These are phyloP conservation scores for Alternaria sp. DNA, from an alignment of 2,329 filamentous ascomycete genomes.

Conservation along the genomic window DNA sequence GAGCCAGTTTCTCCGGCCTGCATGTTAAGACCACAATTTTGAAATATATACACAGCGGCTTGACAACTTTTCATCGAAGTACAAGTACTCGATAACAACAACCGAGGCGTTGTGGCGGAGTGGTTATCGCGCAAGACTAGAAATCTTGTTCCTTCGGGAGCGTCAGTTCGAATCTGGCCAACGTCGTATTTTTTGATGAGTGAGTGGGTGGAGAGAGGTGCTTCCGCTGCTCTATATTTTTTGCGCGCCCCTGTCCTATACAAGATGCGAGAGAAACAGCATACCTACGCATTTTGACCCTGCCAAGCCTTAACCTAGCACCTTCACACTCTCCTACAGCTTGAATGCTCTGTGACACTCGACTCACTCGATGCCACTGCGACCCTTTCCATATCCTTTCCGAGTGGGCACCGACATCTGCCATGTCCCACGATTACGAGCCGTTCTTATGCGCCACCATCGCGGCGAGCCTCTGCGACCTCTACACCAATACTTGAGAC, in stretches of 20 bases:
- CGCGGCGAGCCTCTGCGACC: conserved; percentile 9
- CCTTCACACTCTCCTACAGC: background rate
- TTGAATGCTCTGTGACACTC: background rate
- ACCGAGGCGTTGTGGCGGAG: conserved; percentile 50
- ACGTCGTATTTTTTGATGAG: conserved; percentile 45
- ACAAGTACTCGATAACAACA: conserved; percentile 5
- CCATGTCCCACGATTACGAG: conserved; percentile 70
- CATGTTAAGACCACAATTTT: too few relatives aligned
- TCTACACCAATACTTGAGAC: conserved; percentile 32
- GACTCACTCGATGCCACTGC: conserved; percentile 50
- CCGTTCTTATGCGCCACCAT: conserved; percentile 58
- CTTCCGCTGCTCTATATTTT: background rate
- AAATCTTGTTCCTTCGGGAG: conserved; percentile 56
- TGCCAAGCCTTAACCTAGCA: conserved; percentile 1
- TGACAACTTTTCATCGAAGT: conserved; percentile 5
- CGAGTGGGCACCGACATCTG: conserved; percentile 83
- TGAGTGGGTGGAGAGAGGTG: background rate
- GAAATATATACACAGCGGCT: too few relatives aligned
- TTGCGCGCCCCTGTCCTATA: background rate
- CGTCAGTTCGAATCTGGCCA: conserved; percentile 53
- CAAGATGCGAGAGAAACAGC: background rate
- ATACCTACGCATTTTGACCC: background rate
- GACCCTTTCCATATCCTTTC: conserved; percentile 71
- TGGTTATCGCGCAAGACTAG: conserved; percentile 56
- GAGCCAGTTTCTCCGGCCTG: too few relatives aligned